phyloP scores from a whole-genome alignment of 345 rosid species.

The Pistacia atlantica region DNA sequence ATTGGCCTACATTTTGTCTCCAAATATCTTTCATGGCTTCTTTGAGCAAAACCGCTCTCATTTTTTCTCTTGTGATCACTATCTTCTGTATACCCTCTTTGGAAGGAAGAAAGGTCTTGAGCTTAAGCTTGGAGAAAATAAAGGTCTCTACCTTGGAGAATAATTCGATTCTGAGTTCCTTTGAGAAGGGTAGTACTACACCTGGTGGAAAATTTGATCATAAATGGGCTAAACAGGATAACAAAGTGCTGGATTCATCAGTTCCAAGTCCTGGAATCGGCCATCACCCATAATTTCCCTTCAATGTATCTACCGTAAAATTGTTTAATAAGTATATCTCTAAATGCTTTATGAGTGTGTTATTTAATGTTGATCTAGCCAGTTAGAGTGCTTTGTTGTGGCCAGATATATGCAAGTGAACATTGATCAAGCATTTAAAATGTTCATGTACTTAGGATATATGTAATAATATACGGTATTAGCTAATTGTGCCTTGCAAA shows the following conservation, averaged over 20 bases:
- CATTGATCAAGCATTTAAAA: too few relatives aligned
- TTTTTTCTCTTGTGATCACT: background rate
- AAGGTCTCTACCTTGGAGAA: background rate
- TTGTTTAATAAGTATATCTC: too few relatives aligned
- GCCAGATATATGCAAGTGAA: too few relatives aligned
- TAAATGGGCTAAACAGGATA: background rate
- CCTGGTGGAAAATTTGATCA: background rate
- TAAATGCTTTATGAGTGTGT: too few relatives aligned
- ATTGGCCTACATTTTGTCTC: background rate
- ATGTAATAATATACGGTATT: too few relatives aligned
- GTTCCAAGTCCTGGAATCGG: background rate
- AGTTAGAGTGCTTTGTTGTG: too few relatives aligned
- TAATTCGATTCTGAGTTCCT: background rate
- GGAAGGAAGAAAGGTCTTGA: slow-evolving; percentile 4
- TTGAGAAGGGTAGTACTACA: too few relatives aligned
- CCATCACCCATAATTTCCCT: too few relatives aligned
- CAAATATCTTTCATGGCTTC: background rate
- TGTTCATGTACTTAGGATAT: too few relatives aligned
- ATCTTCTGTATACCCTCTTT: background rate
- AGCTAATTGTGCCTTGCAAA: too few relatives aligned
- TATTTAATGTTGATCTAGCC: too few relatives aligned
- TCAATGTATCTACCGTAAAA: too few relatives aligned
- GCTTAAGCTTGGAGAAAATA: background rate
- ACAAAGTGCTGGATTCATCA: background rate
- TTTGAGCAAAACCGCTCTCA: background rate